Evolutionary conservation across 2,329 filamentous ascomycete species (phyloP).

Genomic region (Xylariaceae sp.): DNA sequence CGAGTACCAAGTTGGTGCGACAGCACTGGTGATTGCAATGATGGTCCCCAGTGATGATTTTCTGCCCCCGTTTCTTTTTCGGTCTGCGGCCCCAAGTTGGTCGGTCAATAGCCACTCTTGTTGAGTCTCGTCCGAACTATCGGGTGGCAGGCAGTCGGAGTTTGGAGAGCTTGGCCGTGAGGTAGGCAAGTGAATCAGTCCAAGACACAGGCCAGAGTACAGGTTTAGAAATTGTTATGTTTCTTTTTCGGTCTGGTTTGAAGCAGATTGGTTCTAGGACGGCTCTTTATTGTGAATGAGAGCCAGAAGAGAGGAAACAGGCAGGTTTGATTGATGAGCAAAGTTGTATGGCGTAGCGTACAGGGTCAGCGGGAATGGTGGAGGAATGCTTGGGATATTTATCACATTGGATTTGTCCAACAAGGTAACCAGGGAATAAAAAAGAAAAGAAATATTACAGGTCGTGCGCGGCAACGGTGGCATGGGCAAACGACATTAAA

Average conservation of each 20-base stretch:
- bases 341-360: background rate
- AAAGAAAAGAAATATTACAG: slow-evolving; percentile 3
- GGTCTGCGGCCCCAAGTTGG: too few relatives aligned
- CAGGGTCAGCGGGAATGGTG: background rate
- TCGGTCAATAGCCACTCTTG: background rate
- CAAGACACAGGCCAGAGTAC: background rate
- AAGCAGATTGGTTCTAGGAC: slow-evolving; percentile 1
- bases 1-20: too few relatives aligned
- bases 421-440: background rate
- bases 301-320: slow-evolving; percentile 2
- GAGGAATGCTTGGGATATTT: slow-evolving; percentile 17
- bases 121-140: slow-evolving; percentile 21
- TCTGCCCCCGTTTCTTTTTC: too few relatives aligned
- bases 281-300: background rate
- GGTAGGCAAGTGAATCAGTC: slow-evolving; percentile 23
- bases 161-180: slow-evolving; percentile 15
- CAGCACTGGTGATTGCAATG: too few relatives aligned
- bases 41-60: too few relatives aligned
- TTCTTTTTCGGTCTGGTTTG: background rate
- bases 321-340: slow-evolving; percentile 1
- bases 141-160: slow-evolving; percentile 21
- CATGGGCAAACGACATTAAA: slow-evolving; percentile 5
- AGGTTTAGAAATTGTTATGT: background rate
- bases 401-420: slow-evolving; percentile 6
- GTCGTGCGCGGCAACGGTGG: slow-evolving; percentile 2